Conservation (phyloP, 169 alveolate species). For the Cyclospora cayetanensis region DNA sequence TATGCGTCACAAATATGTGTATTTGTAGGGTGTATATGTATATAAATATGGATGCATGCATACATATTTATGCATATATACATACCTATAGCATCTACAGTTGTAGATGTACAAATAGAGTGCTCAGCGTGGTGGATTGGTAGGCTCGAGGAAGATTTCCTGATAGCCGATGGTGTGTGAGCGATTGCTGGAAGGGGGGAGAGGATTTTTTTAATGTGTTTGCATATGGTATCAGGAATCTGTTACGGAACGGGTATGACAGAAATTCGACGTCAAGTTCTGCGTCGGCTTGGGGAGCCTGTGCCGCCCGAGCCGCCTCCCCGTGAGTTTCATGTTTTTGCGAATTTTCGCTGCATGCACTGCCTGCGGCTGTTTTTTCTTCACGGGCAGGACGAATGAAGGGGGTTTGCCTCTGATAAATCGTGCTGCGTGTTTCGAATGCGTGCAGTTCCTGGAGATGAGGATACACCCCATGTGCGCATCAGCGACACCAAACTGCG, state of each 20-base stretch:
- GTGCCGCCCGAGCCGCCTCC: background rate
- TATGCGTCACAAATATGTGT: too few relatives aligned
- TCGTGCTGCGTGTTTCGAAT: background rate
- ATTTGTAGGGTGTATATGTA: too few relatives aligned
- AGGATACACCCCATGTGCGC: constrained; percentile 1
- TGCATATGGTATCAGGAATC: background rate
- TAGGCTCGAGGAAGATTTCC: too few relatives aligned
- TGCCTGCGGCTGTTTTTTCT: background rate
- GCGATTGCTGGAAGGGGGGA: background rate
- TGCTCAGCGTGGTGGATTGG: too few relatives aligned
- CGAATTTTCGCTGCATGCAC: too few relatives aligned
- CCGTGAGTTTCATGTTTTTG: background rate
- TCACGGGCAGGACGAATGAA: background rate
- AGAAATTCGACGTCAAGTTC: constrained; percentile 20
- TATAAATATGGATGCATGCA: background rate
- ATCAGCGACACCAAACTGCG: background rate
- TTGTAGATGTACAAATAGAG: too few relatives aligned
- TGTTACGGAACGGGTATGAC: constrained; percentile 62
- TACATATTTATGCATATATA: background rate
- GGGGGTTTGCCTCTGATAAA: background rate
- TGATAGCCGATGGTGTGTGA: too few relatives aligned
- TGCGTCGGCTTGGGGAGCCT: constrained; percentile 19
- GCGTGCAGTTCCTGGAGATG: constrained; percentile 29
- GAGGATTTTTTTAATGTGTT: background rate
- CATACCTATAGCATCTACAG: too few relatives aligned